Base-by-base conservation (phyloP, 2,329 filamentous ascomycete genomes). In the Spiromastix sp. region DNA sequence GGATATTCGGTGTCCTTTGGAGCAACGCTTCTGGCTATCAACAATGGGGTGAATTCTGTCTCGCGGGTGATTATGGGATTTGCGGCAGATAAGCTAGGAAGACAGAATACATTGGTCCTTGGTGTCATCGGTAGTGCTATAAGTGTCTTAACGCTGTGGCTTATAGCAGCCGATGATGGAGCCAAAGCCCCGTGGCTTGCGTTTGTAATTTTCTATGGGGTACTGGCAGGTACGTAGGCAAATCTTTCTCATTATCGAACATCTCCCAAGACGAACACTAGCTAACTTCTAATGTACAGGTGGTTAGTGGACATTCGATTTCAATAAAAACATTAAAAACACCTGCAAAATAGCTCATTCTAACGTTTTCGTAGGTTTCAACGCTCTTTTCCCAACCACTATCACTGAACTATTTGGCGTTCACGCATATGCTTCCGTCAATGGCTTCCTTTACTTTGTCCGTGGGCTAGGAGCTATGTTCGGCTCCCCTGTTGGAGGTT, bases 401-500 rank as follows among this genome's bases (percentile, higher is more conserved):
- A 42, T 63, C 15, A 56, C 60, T 0, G 59, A 62, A 28, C 36
- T 61, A 2, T 63, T 63, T 26, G 59, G 57, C 2, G 48, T 58
- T 2, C 56, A 60, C 32, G 51, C 60, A 15, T 59, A 60, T 35
- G 52, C 54, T 5, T 53, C 50, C 32, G 57, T 62, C 10, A 61
- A 56, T 36, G 60, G 59, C 0, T 50, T 60, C 13, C 38, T 63
- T 12, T 62, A 62, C 36, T 60, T 63, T 48, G 44, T 62, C 1
- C 43, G 56, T 27, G 59, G 60, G 1, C 40, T 62, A 16, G 58
- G 52, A 2, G 56, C 58, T 0, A 36, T 63, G 21, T 42, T 60
- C 16, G 60, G 60, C 5, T 62, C 59, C 2, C 60, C 59, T 0
- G 46, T 60, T 16, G 48, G 49, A 1, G 51, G 52, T 5, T 32